These are phyloP conservation scores for Coemansia sp. DNA, from an alignment of 192 early-diverging fungal species.

Conservation along the genomic window DNA sequence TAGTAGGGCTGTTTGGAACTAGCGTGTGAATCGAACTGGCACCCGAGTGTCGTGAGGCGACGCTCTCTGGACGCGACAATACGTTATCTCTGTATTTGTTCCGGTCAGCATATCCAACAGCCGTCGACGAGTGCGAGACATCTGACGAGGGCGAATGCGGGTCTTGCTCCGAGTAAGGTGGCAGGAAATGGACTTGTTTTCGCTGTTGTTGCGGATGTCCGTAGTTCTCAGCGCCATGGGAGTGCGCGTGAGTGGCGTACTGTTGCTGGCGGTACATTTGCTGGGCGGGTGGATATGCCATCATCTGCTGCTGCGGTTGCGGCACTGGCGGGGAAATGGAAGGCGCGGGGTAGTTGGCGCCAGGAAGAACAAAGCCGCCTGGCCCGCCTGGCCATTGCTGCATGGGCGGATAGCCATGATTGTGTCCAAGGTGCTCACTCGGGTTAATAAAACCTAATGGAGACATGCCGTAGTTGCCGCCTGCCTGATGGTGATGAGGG, in stretches of 20 bases:
- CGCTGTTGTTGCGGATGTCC: not conserved
- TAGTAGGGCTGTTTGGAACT: constrained; percentile 11
- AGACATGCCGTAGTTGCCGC: constrained; percentile 3
- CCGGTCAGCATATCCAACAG: not conserved
- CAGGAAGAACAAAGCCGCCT: constrained; percentile 30
- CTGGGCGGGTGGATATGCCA: not conserved
- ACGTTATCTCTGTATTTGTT: not conserved
- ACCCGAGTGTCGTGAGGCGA: constrained; percentile 13
- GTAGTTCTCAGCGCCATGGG: not conserved
- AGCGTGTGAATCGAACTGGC: constrained; percentile 12
- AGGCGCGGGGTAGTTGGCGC: constrained; percentile 11
- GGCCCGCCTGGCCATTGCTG: constrained; percentile 19
- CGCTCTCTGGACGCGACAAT: constrained; percentile 14
- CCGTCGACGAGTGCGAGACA: not conserved
- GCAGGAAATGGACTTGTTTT: not conserved
- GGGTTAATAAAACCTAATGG: constrained; percentile 43
- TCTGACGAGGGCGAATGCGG: not conserved
- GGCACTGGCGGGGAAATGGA: constrained; percentile 3
- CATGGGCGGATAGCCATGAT: constrained; percentile 9
- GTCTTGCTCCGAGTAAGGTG: constrained; percentile 7
- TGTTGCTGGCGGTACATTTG: constrained; percentile 8
- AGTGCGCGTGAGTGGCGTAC: not conserved
- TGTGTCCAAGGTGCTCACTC: constrained; percentile 7
- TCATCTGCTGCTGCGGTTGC: constrained; percentile 11
- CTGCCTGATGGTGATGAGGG: not conserved